Percentiles rank a stretch among this genome's conserved stretches.
phyloP scores from a whole-genome alignment of 768 basidiomycete genomes.

The Candolleomyces eurysporus region DNA sequence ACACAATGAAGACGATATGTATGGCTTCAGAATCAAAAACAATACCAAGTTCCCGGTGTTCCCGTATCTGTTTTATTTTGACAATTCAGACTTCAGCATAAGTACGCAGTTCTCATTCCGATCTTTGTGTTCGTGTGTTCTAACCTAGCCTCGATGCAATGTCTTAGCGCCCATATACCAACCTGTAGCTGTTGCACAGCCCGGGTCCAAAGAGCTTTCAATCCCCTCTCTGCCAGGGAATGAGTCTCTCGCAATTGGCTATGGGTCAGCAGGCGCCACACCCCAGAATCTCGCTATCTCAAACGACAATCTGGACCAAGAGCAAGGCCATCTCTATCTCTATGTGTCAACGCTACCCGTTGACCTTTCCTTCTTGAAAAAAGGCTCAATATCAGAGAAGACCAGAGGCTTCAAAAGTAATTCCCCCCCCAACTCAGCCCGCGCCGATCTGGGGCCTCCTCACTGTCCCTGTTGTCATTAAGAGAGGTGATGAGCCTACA shows the following conservation, averaged over 20 bases:
- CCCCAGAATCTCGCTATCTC: background rate
- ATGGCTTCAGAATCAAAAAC: background rate
- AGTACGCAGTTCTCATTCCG: too few species aligned
- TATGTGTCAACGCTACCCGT: background rate
- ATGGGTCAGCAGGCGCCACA: background rate
- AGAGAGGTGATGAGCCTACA: background rate
- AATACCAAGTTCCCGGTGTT: background rate
- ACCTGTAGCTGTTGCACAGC: too few species aligned
- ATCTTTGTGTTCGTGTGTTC: too few species aligned
- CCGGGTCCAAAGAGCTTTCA: background rate
- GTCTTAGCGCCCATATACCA: too few species aligned
- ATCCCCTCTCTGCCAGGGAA: background rate
- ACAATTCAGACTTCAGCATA: background rate
- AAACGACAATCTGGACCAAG: background rate
- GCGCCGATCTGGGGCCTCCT: background rate
- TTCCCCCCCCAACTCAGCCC: too few species aligned
- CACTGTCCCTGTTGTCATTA: background rate
- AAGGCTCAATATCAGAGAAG: background rate
- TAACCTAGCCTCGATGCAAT: too few species aligned
- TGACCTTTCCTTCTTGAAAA: background rate
- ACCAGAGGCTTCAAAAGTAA: background rate
- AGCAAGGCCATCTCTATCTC: background rate
- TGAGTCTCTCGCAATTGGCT: background rate
- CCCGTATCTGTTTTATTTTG: background rate
- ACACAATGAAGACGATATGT: background rate